These are phyloP conservation scores for Kwoniella sp. DNA, from an alignment of 768 basidiomycete species.

Conservation along the genomic window DNA sequence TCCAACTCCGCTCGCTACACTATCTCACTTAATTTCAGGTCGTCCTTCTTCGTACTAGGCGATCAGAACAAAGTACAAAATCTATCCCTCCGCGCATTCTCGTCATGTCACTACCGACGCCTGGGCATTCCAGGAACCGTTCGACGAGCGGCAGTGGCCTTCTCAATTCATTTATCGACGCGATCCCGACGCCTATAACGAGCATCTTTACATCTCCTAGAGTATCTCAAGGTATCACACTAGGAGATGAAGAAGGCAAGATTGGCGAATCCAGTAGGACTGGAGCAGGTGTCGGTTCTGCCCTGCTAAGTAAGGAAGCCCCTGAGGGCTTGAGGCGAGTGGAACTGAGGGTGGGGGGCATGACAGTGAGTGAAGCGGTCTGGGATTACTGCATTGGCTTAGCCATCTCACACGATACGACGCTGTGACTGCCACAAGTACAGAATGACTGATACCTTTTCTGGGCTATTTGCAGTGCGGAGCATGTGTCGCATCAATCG, in stretches of 20 bases:
- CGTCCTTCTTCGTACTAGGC: no score
- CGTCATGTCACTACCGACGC: background rate
- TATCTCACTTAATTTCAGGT: no score
- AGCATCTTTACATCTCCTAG: slow-evolving; percentile 25
- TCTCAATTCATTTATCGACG: slow-evolving; percentile 13
- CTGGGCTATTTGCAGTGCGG: slow-evolving; percentile 45
- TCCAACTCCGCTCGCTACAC: background rate
- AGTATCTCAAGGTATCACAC: slow-evolving; percentile 18
- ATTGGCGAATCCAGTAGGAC: slow-evolving; percentile 21
- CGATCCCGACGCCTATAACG: slow-evolving; percentile 18
- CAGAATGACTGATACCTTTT: background rate
- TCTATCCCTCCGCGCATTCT: background rate
- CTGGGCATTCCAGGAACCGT: slow-evolving; percentile 7
- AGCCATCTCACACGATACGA: no score
- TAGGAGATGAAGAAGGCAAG: slow-evolving; percentile 23
- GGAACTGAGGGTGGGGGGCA: slow-evolving; percentile 53
- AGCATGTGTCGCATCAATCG: slow-evolving; percentile 57
- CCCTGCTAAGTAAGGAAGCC: slow-evolving; percentile 19
- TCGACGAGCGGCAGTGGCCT: slow-evolving; percentile 18
- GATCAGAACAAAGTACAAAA: no score
- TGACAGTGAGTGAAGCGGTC: slow-evolving; percentile 55
- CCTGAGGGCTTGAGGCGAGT: slow-evolving; percentile 32
- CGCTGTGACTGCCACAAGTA: no score
- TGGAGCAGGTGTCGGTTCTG: background rate
- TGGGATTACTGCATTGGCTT: background rate